These are phyloP conservation scores for Erysimum cheiri DNA, from an alignment of 441 rosid species.

Conservation along the genomic window DNA sequence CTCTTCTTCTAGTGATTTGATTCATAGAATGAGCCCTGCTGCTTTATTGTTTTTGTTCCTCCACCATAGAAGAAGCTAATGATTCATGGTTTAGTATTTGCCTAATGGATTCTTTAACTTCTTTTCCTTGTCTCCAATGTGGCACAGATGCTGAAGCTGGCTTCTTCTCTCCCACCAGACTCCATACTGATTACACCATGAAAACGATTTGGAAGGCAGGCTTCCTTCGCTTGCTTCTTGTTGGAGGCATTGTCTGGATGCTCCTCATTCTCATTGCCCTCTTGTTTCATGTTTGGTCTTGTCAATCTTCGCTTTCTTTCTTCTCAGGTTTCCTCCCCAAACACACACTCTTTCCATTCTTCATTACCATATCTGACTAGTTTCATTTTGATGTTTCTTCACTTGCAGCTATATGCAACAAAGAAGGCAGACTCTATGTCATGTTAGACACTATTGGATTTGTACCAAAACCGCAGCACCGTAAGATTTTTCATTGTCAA, in stretches of 20 bases:
- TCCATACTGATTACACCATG: conserved; percentile 55
- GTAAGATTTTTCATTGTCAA: conserved; percentile 51
- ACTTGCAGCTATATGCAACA: conserved; percentile 81
- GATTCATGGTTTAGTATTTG: too few species aligned
- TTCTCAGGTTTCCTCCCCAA: conserved; percentile 64
- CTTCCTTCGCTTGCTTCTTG: conserved; percentile 75
- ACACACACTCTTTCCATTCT: too few species aligned
- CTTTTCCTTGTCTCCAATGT: conserved; percentile 6
- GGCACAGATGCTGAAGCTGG: conserved; percentile 59
- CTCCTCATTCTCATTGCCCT: conserved; percentile 73
- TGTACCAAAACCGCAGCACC: conserved; percentile 73
- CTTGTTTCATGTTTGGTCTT: conserved; percentile 87
- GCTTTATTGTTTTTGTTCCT: too few species aligned
- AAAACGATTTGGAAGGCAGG: conserved; percentile 76
- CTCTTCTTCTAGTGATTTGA: not conserved
- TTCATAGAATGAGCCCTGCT: too few species aligned
- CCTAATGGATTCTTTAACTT: too few species aligned
- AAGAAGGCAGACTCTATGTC: conserved; percentile 76
- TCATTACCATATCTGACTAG: too few species aligned
- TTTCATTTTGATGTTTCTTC: conserved; percentile 28
- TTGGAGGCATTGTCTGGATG: conserved; percentile 89
- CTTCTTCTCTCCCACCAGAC: conserved; percentile 57
- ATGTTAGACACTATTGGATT: conserved; percentile 75
- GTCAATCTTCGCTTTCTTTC: conserved; percentile 75
- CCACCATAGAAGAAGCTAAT: too few species aligned